Evolutionary conservation across 306 rosid species (phyloP).

Genomic region (Coriaria nepalensis): DNA sequence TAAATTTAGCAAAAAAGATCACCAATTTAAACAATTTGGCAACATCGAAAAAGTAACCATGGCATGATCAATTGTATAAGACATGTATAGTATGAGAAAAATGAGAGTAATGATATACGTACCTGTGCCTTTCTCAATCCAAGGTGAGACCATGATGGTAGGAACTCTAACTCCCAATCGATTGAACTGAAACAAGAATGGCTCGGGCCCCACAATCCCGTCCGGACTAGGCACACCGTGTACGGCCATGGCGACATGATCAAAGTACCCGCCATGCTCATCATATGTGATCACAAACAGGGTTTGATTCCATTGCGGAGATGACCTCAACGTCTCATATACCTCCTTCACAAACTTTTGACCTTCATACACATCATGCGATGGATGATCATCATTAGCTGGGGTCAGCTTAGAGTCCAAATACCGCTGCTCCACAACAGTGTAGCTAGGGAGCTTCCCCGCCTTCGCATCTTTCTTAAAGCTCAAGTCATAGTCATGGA

Average conservation of each 20-base stretch:
- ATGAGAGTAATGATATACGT: constrained; percentile 6
- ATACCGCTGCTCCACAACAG: constrained; percentile 83
- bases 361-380: constrained; percentile 76
- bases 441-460: constrained; percentile 50
- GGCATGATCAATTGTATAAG: no score
- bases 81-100: not conserved
- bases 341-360: constrained; percentile 82
- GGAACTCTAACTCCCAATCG: constrained; percentile 87
- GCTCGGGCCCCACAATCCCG: constrained; percentile 61
- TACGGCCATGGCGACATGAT: constrained; percentile 68
- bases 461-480: constrained; percentile 40
- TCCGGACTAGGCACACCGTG: constrained; percentile 67
- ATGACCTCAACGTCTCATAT: constrained; percentile 64
- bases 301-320: constrained; percentile 84
- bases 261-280: constrained; percentile 84
- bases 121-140: constrained; percentile 78
- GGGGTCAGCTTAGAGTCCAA: constrained; percentile 31
- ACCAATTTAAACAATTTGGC: no score
- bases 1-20: no score
- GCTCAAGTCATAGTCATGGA: constrained; percentile 31
- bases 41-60: not conserved
- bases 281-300: constrained; percentile 65
- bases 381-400: constrained; percentile 84
- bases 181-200: constrained; percentile 46
- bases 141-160: constrained; percentile 67